Evolutionary conservation across 768 basidiomycete genomes (phyloP), one percentile per base, ranked within the genome.

Genomic region (Ramaria sp.): DNA sequence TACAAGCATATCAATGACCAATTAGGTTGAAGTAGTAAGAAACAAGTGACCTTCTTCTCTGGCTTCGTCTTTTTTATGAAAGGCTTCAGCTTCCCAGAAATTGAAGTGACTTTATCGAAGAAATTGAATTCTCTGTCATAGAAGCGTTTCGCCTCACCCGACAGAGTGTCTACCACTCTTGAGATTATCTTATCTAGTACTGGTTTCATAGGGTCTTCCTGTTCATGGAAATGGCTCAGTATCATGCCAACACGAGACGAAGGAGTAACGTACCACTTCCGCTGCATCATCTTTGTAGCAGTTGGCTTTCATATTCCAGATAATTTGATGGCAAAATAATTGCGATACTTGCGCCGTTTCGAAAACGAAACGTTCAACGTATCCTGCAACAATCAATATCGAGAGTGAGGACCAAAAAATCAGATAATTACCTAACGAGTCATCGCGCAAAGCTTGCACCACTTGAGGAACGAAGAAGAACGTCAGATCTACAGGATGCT

Each of bases 301-400:
- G 63, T 99, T 99, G 4, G 96, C 96, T 63, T 95, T 95, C 96
- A 98, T 98, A 66, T 98, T 99, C 96, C 96, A 99, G 58, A 99
- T 90, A 59, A 98, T 98, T 71, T 99, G 96, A 65, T 99, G 96
- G 64, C 96, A 99, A 72, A 99, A 99, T 22, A 92, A 69, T 65
- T 95, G 94, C 1, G 95, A 98, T 50, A 98, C 91, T 70, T 90
- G 95, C 6, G 95, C 86, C 0, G 94, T 96, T 71, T 98, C 94
- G 60, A 93, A 92, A 61, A 98, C 90, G 75, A 97, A 99, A 20
- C 83, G 82, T 56, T 86, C 80, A 27, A 98, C 91, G 68, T 98
- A 98, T 16, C 90, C 95, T 94, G 58, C 2, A 34, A 50, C 55
- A 32, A 16, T 42, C 27, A 2, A 47, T 44, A 52, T 8, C 22